A percentile compares a stretch with the other conserved stretches of the same genome.
These are phyloP conservation scores for Euphorbia lathyris DNA, from an alignment of 345 rosid species.

Conservation along the genomic window DNA sequence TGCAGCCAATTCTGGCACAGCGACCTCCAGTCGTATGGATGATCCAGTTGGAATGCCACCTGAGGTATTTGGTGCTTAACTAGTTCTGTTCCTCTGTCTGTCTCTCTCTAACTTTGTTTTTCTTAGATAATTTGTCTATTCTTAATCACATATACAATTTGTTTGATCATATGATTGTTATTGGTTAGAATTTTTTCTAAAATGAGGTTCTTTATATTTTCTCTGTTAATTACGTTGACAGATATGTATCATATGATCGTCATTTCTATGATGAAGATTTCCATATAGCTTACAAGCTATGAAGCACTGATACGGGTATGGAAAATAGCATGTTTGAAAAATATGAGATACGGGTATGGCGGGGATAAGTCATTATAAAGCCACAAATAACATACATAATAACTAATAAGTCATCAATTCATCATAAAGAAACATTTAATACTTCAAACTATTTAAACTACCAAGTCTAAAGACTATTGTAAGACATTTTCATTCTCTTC, in stretches of 20 bases:
- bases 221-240: not conserved
- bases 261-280: not conserved
- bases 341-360: too few relatives aligned
- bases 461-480: too few relatives aligned
- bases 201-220: not conserved
- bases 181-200: conserved; percentile 6
- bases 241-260: not conserved
- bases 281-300: not conserved
- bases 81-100: conserved; percentile 10
- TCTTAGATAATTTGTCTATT: not conserved
- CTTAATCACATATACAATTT: not conserved
- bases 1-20: conserved; percentile 26
- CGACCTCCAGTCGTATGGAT: conserved; percentile 34
- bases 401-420: too few relatives aligned
- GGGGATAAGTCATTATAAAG: too few relatives aligned
- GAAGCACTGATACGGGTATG: too few relatives aligned
- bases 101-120: conserved; percentile 12
- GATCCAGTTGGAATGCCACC: conserved; percentile 89
- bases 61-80: conserved; percentile 51
- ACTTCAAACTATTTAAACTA: too few relatives aligned
- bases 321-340: too few relatives aligned
- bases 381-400: too few relatives aligned
- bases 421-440: too few relatives aligned
- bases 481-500: too few relatives aligned
- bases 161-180: conserved; percentile 9